These are phyloP conservation scores for Lipomyces sp. DNA, from an alignment of 805 yeast genomes.

Conservation along the genomic window DNA sequence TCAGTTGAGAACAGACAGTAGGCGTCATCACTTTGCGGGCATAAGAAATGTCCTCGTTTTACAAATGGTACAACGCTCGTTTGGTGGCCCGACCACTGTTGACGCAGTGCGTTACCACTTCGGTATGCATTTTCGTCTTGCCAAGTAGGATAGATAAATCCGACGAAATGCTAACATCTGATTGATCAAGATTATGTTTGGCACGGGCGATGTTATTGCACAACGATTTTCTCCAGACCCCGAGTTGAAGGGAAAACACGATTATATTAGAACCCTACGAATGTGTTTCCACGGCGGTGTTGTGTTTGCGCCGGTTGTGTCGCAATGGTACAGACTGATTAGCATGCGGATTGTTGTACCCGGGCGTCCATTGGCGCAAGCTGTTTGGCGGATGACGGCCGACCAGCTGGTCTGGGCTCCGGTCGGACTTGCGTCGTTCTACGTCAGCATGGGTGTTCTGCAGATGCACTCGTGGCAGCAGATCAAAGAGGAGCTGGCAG, in stretches of 20 bases:
- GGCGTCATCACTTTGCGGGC: too few species aligned
- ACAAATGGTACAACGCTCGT: constrained; percentile 21
- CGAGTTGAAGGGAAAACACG: constrained; percentile 39
- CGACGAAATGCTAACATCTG: background rate
- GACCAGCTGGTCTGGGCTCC: constrained; percentile 84
- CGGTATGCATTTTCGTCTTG: constrained; percentile 7
- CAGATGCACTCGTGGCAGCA: constrained; percentile 50
- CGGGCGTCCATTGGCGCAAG: constrained; percentile 36
- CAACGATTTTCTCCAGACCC: constrained; percentile 50
- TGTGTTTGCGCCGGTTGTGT: constrained; percentile 73
- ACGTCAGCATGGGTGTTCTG: constrained; percentile 60
- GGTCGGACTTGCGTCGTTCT: constrained; percentile 64
- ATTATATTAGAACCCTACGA: constrained; percentile 55
- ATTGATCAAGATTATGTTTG: constrained; percentile 46
- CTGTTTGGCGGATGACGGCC: constrained; percentile 51
- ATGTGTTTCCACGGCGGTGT: constrained; percentile 69
- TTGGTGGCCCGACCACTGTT: constrained; percentile 21
- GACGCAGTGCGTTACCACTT: constrained; percentile 21
- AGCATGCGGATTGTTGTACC: constrained; percentile 21
- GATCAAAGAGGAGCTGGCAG: constrained; percentile 37
- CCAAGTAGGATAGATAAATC: background rate
- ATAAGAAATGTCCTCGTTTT: constrained; percentile 20
- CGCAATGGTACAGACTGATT: constrained; percentile 47
- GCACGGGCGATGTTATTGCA: constrained; percentile 72
- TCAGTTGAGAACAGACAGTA: too few species aligned